These are phyloP conservation scores for Ceratobasidium sp. DNA, from an alignment of 1,284 basidiomycete genomes.

Conservation along the genomic window DNA sequence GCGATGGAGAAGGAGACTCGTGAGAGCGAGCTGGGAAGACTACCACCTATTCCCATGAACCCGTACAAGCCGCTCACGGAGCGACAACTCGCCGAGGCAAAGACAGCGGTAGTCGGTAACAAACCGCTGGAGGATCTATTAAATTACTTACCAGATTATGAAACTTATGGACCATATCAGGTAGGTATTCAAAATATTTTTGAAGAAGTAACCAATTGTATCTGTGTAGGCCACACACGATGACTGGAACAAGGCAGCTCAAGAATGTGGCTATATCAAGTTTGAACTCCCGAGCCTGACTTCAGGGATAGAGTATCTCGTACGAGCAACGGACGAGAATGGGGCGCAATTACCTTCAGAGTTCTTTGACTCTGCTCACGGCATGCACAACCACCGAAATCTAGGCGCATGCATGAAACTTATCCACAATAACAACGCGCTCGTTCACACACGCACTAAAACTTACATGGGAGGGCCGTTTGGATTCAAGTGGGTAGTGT, in stretches of 20 bases:
- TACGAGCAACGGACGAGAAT: background rate
- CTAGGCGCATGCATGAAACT: background rate
- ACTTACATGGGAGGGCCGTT: conserved; percentile 8
- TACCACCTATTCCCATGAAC: background rate
- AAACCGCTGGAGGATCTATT: background rate
- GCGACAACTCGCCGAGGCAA: background rate
- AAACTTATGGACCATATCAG: conserved; percentile 9
- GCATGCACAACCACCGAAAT: background rate
- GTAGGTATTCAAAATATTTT: background rate
- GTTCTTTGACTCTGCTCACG: background rate
- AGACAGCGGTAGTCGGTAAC: background rate
- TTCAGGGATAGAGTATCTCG: background rate
- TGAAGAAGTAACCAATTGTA: background rate
- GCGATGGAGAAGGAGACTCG: background rate
- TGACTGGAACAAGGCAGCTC: background rate
- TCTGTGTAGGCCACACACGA: background rate
- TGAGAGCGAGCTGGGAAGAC: background rate
- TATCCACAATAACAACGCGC: background rate
- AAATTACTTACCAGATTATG: conserved; percentile 18
- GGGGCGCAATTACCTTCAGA: background rate
- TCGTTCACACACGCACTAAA: background rate
- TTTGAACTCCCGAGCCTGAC: background rate
- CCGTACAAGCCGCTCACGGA: background rate
- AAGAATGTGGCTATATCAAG: background rate
- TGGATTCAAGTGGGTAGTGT: conserved; percentile 5